Conservation (phyloP, 139 green algal species). For the Closterium sp. region DNA sequence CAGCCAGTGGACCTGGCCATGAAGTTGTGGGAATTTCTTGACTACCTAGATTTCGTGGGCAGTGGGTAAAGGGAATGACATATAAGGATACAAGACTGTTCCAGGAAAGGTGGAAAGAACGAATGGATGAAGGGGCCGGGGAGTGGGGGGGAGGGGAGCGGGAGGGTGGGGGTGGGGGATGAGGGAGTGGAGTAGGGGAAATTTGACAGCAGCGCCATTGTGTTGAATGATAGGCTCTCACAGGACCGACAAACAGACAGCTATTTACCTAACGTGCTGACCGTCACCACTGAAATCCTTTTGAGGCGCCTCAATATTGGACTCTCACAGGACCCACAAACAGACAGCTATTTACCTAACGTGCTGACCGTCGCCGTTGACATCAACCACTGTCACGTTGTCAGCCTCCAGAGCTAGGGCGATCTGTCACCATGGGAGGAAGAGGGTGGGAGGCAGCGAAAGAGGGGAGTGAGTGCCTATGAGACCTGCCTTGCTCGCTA, state of each 20-base stretch:
- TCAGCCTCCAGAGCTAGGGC: slow-evolving; percentile 34
- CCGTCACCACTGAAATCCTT: slow-evolving; percentile 40
- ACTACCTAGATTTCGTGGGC: too few species aligned
- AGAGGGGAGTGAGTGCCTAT: background rate
- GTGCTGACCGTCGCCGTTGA: slow-evolving; percentile 36
- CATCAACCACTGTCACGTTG: slow-evolving; percentile 42
- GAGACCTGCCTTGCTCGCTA: background rate
- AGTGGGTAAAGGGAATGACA: too few species aligned
- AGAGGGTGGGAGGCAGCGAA: background rate
- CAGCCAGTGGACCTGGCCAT: background rate
- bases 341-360: slow-evolving; percentile 23
- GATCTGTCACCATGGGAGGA: slow-evolving; percentile 20
- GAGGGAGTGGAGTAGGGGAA: background rate
- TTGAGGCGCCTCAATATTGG: too few species aligned
- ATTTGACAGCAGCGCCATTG: background rate
- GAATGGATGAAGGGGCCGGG: too few species aligned
- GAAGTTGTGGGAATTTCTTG: too few species aligned
- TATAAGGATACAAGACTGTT: too few species aligned
- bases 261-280: slow-evolving; percentile 37
- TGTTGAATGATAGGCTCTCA: background rate
- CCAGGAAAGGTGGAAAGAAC: too few species aligned
- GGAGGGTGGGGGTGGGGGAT: background rate
- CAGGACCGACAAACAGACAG: background rate
- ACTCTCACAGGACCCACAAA: background rate
- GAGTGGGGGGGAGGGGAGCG: too few species aligned